phyloP scores from a whole-genome alignment of 2,329 filamentous ascomycete genomes.

The Aspergillus hortae region DNA sequence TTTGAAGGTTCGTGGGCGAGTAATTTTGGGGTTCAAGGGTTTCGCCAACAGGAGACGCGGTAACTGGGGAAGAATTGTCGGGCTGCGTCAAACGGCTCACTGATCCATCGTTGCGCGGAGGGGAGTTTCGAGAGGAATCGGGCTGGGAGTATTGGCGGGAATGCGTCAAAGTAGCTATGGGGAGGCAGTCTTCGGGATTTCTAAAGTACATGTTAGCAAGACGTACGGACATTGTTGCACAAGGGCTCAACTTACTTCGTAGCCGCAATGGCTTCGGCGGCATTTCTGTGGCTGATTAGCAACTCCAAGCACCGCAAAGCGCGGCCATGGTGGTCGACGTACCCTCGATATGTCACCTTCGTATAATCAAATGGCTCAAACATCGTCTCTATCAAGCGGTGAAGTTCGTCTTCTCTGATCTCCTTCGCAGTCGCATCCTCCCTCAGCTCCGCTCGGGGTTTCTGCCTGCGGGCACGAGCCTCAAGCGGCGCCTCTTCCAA shows the following conservation, averaged over 20 bases:
- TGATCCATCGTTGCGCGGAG: constrained; percentile 29
- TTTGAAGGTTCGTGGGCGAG: constrained; percentile 11
- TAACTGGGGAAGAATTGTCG: constrained; percentile 23
- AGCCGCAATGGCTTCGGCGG: constrained; percentile 40
- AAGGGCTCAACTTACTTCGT: constrained; percentile 22
- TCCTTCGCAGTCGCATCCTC: constrained; percentile 94
- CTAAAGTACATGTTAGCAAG: constrained; percentile 17
- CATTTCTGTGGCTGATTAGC: constrained; percentile 23
- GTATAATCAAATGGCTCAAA: constrained; percentile 98
- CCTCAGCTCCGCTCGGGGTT: constrained; percentile 85
- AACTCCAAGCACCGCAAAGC: background rate
- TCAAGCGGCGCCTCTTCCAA: constrained; percentile 93
- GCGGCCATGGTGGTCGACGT: constrained; percentile 29
- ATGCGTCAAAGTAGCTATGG: constrained; percentile 25
- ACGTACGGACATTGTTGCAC: constrained; percentile 1
- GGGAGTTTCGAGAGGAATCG: constrained; percentile 29
- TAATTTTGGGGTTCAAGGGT: constrained; percentile 25
- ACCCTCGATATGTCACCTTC: constrained; percentile 71
- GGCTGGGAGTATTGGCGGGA: constrained; percentile 36
- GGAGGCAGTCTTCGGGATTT: constrained; percentile 39
- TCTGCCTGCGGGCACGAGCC: constrained; percentile 85
- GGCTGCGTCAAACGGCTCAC: constrained; percentile 24
- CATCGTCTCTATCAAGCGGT: constrained; percentile 88
- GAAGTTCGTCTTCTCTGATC: constrained; percentile 89
- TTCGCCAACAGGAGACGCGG: constrained; percentile 14